Conservation (phyloP, 495 filamentous ascomycete species). For the Trichoderma erinaceum region DNA sequence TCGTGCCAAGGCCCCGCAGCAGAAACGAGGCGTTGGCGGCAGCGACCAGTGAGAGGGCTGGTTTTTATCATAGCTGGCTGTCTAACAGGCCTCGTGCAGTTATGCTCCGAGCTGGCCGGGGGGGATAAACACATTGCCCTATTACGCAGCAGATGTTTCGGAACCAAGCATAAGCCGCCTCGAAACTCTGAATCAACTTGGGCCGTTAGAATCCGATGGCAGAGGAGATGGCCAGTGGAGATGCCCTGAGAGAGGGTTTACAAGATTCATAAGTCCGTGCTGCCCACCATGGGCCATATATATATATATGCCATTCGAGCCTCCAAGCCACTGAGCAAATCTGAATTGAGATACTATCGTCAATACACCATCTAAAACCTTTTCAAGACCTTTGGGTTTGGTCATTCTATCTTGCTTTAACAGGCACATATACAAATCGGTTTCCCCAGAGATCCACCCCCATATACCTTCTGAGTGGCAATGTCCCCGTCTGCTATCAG, state of each 20-base stretch:
- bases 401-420: not conserved
- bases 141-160: not conserved
- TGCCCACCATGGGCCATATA: not conserved
- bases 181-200: slow-evolving; percentile 1
- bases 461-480: slow-evolving; percentile 16
- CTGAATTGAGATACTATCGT: not conserved
- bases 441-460: not conserved
- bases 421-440: not conserved
- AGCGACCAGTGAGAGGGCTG: not conserved
- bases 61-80: not conserved
- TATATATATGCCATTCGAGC: not conserved
- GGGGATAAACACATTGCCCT: not conserved
- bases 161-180: slow-evolving; percentile 5
- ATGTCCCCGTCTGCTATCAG: slow-evolving; percentile 74
- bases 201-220: slow-evolving; percentile 6
- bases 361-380: not conserved
- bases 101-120: not conserved
- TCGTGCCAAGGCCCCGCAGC: slow-evolving; percentile 4
- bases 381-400: not conserved
- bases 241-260: not conserved
- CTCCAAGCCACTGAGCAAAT: not conserved
- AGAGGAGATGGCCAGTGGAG: not conserved
- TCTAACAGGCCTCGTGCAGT: not conserved
- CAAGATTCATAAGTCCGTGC: not conserved
- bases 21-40: not conserved